Evolutionary conservation across 2,329 filamentous ascomycete species (phyloP).

Genomic region (Aspergillus sp.): DNA sequence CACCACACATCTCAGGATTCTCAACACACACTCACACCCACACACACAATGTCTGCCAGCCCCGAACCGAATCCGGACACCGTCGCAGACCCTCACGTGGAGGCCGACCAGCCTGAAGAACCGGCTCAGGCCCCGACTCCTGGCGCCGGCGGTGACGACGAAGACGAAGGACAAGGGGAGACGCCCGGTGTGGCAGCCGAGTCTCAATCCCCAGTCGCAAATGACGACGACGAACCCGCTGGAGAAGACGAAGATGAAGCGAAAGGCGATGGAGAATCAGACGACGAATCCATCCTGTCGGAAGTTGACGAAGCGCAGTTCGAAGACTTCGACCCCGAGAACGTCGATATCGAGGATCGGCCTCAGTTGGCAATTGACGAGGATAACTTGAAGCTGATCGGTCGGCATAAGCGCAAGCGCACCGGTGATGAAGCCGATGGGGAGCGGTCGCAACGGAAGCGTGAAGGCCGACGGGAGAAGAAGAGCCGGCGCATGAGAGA

Average conservation of each 20-base stretch:
- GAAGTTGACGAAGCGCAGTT: slow-evolving; percentile 65
- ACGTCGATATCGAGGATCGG: slow-evolving; percentile 60
- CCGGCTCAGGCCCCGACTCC: slow-evolving; percentile 26
- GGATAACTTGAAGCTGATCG: slow-evolving; percentile 58
- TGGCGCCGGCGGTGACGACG: slow-evolving; percentile 20
- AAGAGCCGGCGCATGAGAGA: slow-evolving; percentile 71
- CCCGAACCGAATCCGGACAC: slow-evolving; percentile 29
- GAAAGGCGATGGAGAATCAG: slow-evolving; percentile 48
- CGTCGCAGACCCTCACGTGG: slow-evolving; percentile 11
- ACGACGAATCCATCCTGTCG: slow-evolving; percentile 61
- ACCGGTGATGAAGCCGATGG: slow-evolving; percentile 57
- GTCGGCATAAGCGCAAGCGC: slow-evolving; percentile 64
- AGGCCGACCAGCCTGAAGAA: slow-evolving; percentile 22
- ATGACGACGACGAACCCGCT: slow-evolving; percentile 17
- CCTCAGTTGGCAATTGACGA: slow-evolving; percentile 59
- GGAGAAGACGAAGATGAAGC: slow-evolving; percentile 21
- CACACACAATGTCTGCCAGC: slow-evolving; percentile 36
- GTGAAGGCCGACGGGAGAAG: slow-evolving; percentile 53
- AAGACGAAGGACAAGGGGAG: slow-evolving; percentile 8
- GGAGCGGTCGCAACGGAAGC: slow-evolving; percentile 67
- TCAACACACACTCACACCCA: slow-evolving; percentile 1
- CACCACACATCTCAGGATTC: not conserved
- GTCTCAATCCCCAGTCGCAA: not conserved
- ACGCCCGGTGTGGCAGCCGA: not conserved
- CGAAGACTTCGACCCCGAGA: slow-evolving; percentile 61